Conservation (phyloP, 2,329 filamentous ascomycete species). For the Catunica adiposa region DNA sequence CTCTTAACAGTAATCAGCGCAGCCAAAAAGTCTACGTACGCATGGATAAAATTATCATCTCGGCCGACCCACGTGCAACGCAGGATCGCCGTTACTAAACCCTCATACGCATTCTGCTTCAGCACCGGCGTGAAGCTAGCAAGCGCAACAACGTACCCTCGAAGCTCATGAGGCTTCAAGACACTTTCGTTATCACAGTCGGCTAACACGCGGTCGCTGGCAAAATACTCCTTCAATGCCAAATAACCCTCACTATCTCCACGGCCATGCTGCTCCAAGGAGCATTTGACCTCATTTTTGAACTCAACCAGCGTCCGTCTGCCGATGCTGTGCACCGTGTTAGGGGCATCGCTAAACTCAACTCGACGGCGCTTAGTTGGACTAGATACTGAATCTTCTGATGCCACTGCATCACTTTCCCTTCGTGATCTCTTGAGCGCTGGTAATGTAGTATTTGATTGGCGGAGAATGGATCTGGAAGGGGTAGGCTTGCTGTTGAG, state of each 20-base stretch:
- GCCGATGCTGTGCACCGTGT: conserved; percentile 38
- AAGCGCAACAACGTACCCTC: conserved; percentile 45
- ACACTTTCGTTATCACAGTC: conserved; percentile 29
- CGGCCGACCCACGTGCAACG: conserved; percentile 48
- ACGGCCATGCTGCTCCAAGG: conserved; percentile 38
- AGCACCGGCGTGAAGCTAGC: conserved; percentile 44
- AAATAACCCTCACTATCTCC: conserved; percentile 46
- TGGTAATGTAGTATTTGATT: conserved; percentile 17
- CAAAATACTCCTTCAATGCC: conserved; percentile 42
- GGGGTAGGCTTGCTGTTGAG: conserved; percentile 22
- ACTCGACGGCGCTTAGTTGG: conserved; percentile 40
- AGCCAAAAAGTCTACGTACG: conserved; percentile 51
- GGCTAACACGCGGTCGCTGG: conserved; percentile 28
- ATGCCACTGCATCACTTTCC: conserved; percentile 22
- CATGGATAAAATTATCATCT: conserved; percentile 47
- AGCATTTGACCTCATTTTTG: conserved; percentile 36
- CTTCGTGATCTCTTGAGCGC: conserved; percentile 8
- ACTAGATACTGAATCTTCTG: conserved; percentile 25
- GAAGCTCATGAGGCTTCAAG: conserved; percentile 37
- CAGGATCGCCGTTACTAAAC: conserved; percentile 42
- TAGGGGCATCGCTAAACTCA: conserved; percentile 41
- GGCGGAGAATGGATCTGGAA: conserved; percentile 38
- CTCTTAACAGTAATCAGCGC: conserved; percentile 70
- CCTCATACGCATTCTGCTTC: conserved; percentile 39
- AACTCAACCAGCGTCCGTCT: conserved; percentile 36